These are phyloP conservation scores for Phaeosphaeria sp. DNA, from an alignment of 2,329 filamentous ascomycete species.

Conservation along the genomic window DNA sequence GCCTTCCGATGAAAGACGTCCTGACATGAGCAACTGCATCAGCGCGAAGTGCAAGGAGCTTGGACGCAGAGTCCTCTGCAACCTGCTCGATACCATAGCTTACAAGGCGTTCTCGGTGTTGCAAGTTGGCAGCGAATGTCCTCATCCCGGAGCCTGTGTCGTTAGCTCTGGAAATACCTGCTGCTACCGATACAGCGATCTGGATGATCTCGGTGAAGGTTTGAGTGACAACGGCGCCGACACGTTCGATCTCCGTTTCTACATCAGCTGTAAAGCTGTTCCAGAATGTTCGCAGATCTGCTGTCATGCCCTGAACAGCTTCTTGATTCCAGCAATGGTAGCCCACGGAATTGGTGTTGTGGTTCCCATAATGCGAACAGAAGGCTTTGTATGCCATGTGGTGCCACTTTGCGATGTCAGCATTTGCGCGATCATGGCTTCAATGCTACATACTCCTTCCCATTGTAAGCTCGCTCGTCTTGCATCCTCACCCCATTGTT, in stretches of 20 bases:
- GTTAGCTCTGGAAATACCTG: not conserved
- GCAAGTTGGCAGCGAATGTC: constrained; percentile 35
- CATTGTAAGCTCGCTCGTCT: constrained; percentile 37
- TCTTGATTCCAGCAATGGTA: constrained; percentile 56
- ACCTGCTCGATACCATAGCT: constrained; percentile 32
- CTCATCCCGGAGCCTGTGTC: constrained; percentile 7
- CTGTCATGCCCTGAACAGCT: constrained; percentile 48
- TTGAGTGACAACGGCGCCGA: constrained; percentile 12
- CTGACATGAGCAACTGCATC: constrained; percentile 16
- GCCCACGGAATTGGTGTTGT: constrained; percentile 37
- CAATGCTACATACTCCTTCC: constrained; percentile 45
- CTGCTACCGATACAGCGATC: not conserved
- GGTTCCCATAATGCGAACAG: constrained; percentile 50
- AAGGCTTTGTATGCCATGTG: constrained; percentile 52
- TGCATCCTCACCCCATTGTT: not conserved
- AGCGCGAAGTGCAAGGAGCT: constrained; percentile 12
- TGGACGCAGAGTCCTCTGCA: constrained; percentile 25
- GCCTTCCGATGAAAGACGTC: constrained; percentile 24
- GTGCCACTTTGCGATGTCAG: constrained; percentile 13
- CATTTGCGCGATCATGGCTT: constrained; percentile 14
- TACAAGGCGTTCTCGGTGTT: constrained; percentile 36
- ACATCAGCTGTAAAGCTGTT: constrained; percentile 21
- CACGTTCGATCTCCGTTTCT: constrained; percentile 11
- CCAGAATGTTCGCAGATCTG: constrained; percentile 47
- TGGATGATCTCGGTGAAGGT: constrained; percentile 9